These are phyloP conservation scores for Alternaria gaisen DNA, from an alignment of 2,329 filamentous ascomycete species.

Conservation along the genomic window DNA sequence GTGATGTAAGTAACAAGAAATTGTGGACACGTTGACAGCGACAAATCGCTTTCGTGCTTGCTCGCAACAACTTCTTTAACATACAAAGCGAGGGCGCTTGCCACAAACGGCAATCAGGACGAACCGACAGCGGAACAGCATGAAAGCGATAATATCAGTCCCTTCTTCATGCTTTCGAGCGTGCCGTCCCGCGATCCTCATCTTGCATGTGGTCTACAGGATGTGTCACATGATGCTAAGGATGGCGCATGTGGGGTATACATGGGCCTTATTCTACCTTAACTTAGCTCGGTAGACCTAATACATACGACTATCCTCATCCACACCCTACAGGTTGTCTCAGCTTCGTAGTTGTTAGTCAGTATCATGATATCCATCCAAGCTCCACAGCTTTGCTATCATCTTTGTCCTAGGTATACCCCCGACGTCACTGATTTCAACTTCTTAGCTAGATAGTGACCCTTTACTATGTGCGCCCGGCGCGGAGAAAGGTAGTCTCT, in stretches of 20 bases:
- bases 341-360: not conserved
- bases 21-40: not conserved
- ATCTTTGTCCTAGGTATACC: conserved; percentile 4
- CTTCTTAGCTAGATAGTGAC: not conserved
- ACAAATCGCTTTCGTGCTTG: not conserved
- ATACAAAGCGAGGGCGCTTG: not conserved
- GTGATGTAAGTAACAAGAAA: not conserved
- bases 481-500: conserved; percentile 4
- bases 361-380: not conserved
- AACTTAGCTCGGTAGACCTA: too few relatives aligned
- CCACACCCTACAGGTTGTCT: not conserved
- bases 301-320: too few relatives aligned
- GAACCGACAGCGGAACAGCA: not conserved
- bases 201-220: not conserved
- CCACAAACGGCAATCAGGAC: not conserved
- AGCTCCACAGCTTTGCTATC: not conserved
- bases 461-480: not conserved
- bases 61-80: not conserved
- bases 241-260: too few relatives aligned
- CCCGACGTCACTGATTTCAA: not conserved
- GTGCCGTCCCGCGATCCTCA: not conserved
- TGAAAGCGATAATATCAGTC: not conserved
- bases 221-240: too few relatives aligned
- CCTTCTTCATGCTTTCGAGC: not conserved
- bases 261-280: too few relatives aligned